Evolutionary conservation across 2,329 filamentous ascomycete genomes (phyloP), one percentile per base, ranked within the genome.

Genomic region (Apiospora arundinis): DNA sequence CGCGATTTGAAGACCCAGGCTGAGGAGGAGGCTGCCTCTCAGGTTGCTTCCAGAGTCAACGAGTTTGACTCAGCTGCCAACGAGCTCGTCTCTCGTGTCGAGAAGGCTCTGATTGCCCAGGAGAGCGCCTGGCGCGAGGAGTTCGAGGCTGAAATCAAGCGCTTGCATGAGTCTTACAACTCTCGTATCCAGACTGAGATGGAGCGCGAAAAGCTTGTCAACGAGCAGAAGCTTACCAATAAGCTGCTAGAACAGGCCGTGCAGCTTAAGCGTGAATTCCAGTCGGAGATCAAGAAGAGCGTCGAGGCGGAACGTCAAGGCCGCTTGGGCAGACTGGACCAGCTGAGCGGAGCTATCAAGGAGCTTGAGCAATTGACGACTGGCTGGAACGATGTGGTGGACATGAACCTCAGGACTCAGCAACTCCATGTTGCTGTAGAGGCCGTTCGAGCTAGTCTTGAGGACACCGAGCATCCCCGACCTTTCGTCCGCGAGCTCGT

Each of bases 381-480:
- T 1, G 92, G 94, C 75, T 98, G 95, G 95, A 97, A 95, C 83
- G 90, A 91, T 52, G 94, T 98, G 48, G 91, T 99, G 28, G 95
- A 98, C 80, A 87, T 90, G 72, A 98, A 96, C 83, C 89, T 98
- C 74, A 92, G 93, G 82, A 98, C 96, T 0, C 96, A 99, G 83
- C 95, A 98, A 84, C 91, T 99, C 40, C 94, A 98, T 80, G 94
- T 99, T 46, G 96, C 96, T 25, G 93, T 98, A 42, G 96, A 99
- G 80, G 94, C 95, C 49, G 95, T 98, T 69, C 92, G 94, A 75
- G 91, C 93, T 71, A 94, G 92, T 68, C 89, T 98, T 28, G 92
- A 95, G 79, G 92, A 92, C 74, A 88, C 92, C 16, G 85, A 91
- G 60, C 88, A 91, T 76, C 93, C 95, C 25, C 89, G 90, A 56